A percentile compares a stretch with the other conserved stretches of the same genome.
These are phyloP conservation scores for Pseudomassariella vexata DNA, from an alignment of 2,329 filamentous ascomycete genomes.

Conservation along the genomic window DNA sequence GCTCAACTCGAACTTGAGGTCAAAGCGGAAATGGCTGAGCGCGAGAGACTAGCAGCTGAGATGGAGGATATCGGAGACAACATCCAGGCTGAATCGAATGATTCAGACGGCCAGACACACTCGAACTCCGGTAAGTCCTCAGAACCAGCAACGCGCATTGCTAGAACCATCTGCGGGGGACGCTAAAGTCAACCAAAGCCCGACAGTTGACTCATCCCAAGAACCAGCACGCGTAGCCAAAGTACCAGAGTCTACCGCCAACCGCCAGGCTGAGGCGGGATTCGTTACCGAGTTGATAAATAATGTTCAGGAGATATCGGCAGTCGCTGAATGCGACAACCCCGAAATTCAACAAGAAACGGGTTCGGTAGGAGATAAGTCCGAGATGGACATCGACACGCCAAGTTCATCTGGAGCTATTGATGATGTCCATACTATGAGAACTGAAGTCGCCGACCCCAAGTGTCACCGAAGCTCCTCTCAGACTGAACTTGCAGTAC, in stretches of 20 bases:
- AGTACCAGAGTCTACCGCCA: neutral
- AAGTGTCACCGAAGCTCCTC: too few relatives aligned
- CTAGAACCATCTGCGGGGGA: too few relatives aligned
- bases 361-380: conserved; percentile 4
- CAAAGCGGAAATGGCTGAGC: conserved; percentile 26
- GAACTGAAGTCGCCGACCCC: too few relatives aligned
- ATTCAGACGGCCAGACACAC: neutral
- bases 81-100: neutral
- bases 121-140: neutral
- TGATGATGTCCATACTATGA: neutral
- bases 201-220: too few relatives aligned
- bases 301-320: too few relatives aligned
- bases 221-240: neutral
- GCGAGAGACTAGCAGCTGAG: conserved; percentile 18
- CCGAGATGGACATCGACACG: conserved; percentile 9
- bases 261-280: too few relatives aligned
- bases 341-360: conserved; percentile 1
- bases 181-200: too few relatives aligned
- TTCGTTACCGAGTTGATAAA: too few relatives aligned
- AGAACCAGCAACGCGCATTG: neutral
- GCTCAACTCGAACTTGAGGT: conserved; percentile 43
- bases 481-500: too few relatives aligned
- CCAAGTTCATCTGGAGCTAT: conserved; percentile 2
- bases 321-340: too few relatives aligned
- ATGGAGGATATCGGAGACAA: conserved; percentile 5